Base-by-base conservation (phyloP, 73 alveolate species). In the Symbiodinium pilosum region DNA sequence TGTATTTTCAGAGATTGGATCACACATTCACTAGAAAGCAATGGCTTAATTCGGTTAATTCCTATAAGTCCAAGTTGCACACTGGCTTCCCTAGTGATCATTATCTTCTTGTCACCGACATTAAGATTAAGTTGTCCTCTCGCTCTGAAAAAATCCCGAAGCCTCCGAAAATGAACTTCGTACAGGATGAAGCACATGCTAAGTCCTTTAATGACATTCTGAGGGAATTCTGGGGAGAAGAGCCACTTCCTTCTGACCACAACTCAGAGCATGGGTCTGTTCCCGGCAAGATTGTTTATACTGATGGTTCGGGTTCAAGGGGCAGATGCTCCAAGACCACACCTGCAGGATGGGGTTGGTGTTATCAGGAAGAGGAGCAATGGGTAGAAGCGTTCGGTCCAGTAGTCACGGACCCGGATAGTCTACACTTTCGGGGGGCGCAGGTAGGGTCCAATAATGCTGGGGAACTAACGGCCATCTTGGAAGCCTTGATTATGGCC, bases 71-170 rank as follows among this genome's bases (percentile, higher is more conserved):
- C 16, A 69, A 69, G 84, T 32, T 69, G 21, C 84, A 69, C 24
- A 69, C 84, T 7, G 84, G 84, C 16, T 69, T 69, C 43, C 84
- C 84, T 69, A n/a, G n/a, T 12, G 84, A 69, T 43, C 84, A 69
- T 21, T 69, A 69, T 43, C 43, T 69, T 40, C 43, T 69, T 7
- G 84, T 69, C 40, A 69, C 84, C 24, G 84, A 69, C 21, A 21
- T 69, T 69, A 40, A 28, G 43, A 43, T 69, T 2, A 69, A 69
- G 20, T 43, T 69, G 77, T 34, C 21, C 8, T 8, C 6, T 34
- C 30, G 77, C 30, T 4, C 30, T n/a, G 30, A 26, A 5, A 59
- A 6, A 26, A 14, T 14, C 40, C 40, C 18, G 24, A 69, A 69
- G 43, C 16, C 41, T 4, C 9, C 84, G 24, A n/a, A n/a, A n/a